A percentile compares a stretch with the other conserved stretches of the same genome.
phyloP scores from a whole-genome alignment of 73 alveolate species.

The Halteria grandinella region DNA sequence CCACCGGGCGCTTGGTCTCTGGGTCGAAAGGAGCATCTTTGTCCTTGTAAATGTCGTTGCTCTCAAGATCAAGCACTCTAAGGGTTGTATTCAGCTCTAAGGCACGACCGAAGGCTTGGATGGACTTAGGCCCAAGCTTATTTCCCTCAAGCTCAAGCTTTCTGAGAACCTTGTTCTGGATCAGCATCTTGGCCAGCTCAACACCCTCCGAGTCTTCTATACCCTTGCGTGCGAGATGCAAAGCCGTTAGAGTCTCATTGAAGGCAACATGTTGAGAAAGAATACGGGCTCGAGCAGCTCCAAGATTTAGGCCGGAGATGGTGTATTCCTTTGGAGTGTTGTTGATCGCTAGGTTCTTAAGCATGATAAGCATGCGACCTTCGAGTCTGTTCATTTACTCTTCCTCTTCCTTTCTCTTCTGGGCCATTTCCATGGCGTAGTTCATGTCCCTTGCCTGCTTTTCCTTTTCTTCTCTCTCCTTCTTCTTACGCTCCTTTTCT shows the following conservation, averaged over 20 bases:
- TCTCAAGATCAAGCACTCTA: constrained; percentile 77
- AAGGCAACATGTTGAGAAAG: constrained; percentile 59
- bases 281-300: constrained; percentile 75
- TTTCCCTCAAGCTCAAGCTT: constrained; percentile 87
- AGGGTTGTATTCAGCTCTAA: constrained; percentile 65
- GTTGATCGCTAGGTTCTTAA: constrained; percentile 61
- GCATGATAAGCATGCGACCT: constrained; percentile 74
- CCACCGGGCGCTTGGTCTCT: too few relatives aligned
- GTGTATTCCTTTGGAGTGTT: constrained; percentile 76
- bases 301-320: constrained; percentile 72
- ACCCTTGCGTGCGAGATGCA: constrained; percentile 73
- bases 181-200: constrained; percentile 74
- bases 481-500: constrained; percentile 49
- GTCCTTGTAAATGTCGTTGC: too few relatives aligned
- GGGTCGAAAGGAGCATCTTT: too few relatives aligned
- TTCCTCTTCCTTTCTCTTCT: constrained; percentile 61
- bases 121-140: constrained; percentile 76
- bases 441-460: constrained; percentile 65
- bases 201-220: constrained; percentile 74
- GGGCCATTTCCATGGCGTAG: constrained; percentile 63
- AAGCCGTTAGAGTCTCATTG: constrained; percentile 64
- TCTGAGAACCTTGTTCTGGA: constrained; percentile 62
- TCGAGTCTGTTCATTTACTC: constrained; percentile 71
- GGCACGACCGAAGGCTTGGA: constrained; percentile 74
- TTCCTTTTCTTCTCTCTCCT: constrained; percentile 65